Base-by-base conservation (phyloP, 108 stramenopile genomes). In the Phaeodactylum tricornutum region DNA sequence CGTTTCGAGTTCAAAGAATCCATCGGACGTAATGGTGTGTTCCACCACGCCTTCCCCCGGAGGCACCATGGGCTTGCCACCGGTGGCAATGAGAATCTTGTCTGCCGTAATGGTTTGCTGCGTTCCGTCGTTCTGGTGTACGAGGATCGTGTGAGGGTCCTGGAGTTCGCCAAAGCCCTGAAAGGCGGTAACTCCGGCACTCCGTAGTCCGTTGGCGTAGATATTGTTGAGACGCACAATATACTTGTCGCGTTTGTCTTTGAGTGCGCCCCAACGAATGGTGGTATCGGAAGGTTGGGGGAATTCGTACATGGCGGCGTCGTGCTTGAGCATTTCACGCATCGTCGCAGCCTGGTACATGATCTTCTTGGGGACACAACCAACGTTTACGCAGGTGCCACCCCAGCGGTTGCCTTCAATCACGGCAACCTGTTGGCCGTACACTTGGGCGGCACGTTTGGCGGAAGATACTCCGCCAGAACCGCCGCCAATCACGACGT, bases 341-440 rank as follows among this genome's bases (percentile, higher is more conserved):
- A 83, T 79, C 27, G 57, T 54, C 2, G 97, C 86, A 6, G 90
- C 80, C 46, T 77, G 59, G 39, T 47, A 95, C 96, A 97, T 93
- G 49, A 96, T 54, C 62, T 98, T 97, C 71, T 99, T 99, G 45
- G 98, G 98, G 1, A 99, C 98, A 66, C 98, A 99, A 15, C 98
- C 98, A 7, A 97, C 96, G 53, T 99, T 97, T 61, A 99, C 98
- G 34, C 71, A 72, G 15, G 98, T 99, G 24, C 98, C 98, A 8
- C 96, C 96, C 62, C 93, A 67, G 21, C 70, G 53, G 2, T 47
- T 56, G 3, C 53, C 45, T 80, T 95, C 94, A 37, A 89, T 51
- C 9, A 95, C 64, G 8, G 59, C 93, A 5, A 95, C 94, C 53
- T 84, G 86, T 12, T 69, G 75, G 9, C 84, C 82, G 55, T 95